phyloP scores from a whole-genome alignment of 2,329 filamentous ascomycete species.

The Neonectria neomacrospora region DNA sequence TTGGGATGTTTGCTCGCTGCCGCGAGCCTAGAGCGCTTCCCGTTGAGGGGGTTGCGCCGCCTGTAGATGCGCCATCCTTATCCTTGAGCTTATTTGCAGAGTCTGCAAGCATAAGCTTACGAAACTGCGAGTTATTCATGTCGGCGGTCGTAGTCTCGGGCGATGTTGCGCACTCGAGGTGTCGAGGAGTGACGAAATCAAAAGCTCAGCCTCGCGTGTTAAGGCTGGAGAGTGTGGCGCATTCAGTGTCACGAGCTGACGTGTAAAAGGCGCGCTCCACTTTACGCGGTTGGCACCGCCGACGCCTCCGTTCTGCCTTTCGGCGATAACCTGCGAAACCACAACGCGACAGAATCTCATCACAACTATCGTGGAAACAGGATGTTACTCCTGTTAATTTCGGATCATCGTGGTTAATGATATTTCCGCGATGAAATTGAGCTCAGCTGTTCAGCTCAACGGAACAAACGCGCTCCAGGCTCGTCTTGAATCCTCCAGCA shows the following conservation, averaged over 20 bases:
- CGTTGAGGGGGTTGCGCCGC: conserved; percentile 41
- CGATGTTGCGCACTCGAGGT: conserved; percentile 4
- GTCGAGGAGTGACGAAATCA: conserved; percentile 18
- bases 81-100: conserved; percentile 52
- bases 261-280: conserved; percentile 52
- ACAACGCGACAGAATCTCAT: not conserved
- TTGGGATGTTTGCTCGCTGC: conserved; percentile 84
- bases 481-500: not conserved
- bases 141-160: conserved; percentile 8
- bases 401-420: not conserved
- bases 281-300: conserved; percentile 48
- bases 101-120: conserved; percentile 74
- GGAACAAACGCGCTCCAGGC: not conserved
- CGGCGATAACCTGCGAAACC: not conserved
- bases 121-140: conserved; percentile 98
- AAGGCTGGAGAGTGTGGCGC: conserved; percentile 39
- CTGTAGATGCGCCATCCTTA: conserved; percentile 59
- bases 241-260: conserved; percentile 52
- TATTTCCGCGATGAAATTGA: not conserved
- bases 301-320: conserved; percentile 5
- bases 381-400: not conserved
- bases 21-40: conserved; percentile 76
- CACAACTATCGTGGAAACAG: not conserved
- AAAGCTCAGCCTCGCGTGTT: conserved; percentile 32
- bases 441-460: not conserved